Evolutionary conservation across 768 basidiomycete genomes (phyloP).

Genomic region (Leccinum fibrillosum): DNA sequence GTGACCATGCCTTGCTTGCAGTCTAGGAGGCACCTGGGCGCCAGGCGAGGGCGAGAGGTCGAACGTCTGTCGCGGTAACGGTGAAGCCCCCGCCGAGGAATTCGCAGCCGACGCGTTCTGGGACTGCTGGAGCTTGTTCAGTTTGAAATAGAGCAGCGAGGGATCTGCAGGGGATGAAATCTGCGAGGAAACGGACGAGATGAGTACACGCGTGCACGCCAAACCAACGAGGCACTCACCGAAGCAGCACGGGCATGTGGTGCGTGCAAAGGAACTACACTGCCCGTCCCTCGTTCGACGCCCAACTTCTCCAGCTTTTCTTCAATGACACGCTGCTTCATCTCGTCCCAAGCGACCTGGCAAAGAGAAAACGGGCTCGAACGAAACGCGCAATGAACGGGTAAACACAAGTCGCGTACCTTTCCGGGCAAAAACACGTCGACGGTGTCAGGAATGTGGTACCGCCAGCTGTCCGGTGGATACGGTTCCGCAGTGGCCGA

Average conservation of each 20-base stretch:
- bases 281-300: constrained; percentile 59
- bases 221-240: constrained; percentile 44
- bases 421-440: constrained; percentile 84
- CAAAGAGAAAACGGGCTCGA: constrained; percentile 5
- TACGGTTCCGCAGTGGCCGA: constrained; percentile 49
- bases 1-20: constrained; percentile 65
- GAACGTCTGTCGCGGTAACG: constrained; percentile 67
- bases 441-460: constrained; percentile 57
- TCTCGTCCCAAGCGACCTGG: constrained; percentile 70
- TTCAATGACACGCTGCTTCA: constrained; percentile 72
- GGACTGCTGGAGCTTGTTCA: constrained; percentile 79
- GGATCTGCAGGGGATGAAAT: constrained; percentile 92
- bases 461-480: constrained; percentile 64
- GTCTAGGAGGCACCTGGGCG: constrained; percentile 31
- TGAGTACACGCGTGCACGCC: constrained; percentile 13
- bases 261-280: constrained; percentile 58
- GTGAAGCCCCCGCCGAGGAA: constrained; percentile 58
- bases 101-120: constrained; percentile 49
- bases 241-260: constrained; percentile 83
- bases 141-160: constrained; percentile 73
- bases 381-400: background rate
- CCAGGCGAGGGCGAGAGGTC: constrained; percentile 52
- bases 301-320: constrained; percentile 79
- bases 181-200: constrained; percentile 35
- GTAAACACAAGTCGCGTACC: constrained; percentile 38